These are phyloP conservation scores for Cucumis cinereus DNA, from an alignment of 306 rosid genomes.

Conservation along the genomic window DNA sequence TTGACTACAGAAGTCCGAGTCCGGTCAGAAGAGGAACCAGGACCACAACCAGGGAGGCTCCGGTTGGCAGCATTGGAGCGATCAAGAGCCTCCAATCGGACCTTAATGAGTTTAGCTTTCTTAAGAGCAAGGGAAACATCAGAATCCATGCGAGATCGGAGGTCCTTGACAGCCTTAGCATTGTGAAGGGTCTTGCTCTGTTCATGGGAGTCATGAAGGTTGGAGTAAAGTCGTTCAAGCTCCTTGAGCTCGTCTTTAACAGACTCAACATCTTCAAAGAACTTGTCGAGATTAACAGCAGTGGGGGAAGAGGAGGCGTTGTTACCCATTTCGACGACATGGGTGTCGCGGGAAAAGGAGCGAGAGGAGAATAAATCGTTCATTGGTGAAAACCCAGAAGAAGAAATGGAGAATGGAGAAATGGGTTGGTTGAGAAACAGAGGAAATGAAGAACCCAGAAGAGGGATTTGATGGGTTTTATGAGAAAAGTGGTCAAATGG, in stretches of 20 bases:
- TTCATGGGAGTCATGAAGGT: slow-evolving; percentile 43
- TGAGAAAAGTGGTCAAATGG: background rate
- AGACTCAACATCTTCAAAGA: slow-evolving; percentile 68
- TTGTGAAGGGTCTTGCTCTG: slow-evolving; percentile 77
- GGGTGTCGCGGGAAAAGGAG: slow-evolving; percentile 60
- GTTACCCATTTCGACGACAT: slow-evolving; percentile 62
- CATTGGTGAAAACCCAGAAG: slow-evolving; percentile 19
- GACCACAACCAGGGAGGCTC: slow-evolving; percentile 67
- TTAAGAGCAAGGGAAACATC: slow-evolving; percentile 66
- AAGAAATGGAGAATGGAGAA: background rate
- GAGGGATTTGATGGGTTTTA: background rate
- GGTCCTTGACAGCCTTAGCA: slow-evolving; percentile 65
- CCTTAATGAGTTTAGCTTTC: slow-evolving; percentile 76
- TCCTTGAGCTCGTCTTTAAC: slow-evolving; percentile 77
- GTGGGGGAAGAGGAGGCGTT: slow-evolving; percentile 5
- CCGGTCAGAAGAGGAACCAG: slow-evolving; percentile 86
- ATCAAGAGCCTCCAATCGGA: slow-evolving; percentile 75
- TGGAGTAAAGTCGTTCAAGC: slow-evolving; percentile 35
- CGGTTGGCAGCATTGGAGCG: slow-evolving; percentile 87
- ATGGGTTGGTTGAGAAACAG: background rate
- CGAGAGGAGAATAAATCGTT: slow-evolving; percentile 64
- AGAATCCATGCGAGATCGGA: slow-evolving; percentile 76
- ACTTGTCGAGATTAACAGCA: slow-evolving; percentile 55
- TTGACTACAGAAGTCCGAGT: slow-evolving; percentile 77
- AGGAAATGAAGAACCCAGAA: background rate